Evolutionary conservation across 164 flowering plant species (phyloP).

Genomic region (Vitis rupestris): DNA sequence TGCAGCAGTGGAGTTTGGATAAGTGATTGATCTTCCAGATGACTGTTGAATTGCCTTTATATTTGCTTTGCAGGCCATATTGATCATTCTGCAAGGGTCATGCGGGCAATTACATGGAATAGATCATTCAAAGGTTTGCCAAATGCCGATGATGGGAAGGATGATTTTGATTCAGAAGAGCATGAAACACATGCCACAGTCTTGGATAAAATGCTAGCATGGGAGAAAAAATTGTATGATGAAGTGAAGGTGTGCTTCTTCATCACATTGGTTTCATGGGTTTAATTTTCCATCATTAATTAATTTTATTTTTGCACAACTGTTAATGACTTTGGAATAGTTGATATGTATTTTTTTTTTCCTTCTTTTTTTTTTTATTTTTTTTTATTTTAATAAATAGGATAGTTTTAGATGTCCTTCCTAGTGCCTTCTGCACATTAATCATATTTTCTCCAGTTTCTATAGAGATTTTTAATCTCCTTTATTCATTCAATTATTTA

Average conservation of each 20-base stretch:
- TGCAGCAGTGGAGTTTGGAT: too few species aligned
- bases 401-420: too few species aligned
- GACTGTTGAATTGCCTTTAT: neutral
- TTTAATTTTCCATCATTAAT: too few species aligned
- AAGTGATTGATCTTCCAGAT: neutral
- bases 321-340: neutral
- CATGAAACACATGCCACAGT: conserved; percentile 91
- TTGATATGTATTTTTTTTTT: neutral
- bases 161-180: conserved; percentile 71
- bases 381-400: too few species aligned
- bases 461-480: too few species aligned
- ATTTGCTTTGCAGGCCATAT: conserved; percentile 68
- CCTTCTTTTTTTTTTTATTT: too few species aligned
- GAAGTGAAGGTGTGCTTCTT: conserved; percentile 83
- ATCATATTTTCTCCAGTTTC: too few species aligned
- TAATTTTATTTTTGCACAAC: too few species aligned
- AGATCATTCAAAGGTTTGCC: conserved; percentile 65
- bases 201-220: conserved; percentile 90
- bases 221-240: conserved; percentile 98
- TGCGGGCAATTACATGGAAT: conserved; percentile 99
- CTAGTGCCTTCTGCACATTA: too few species aligned
- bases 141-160: conserved; percentile 56
- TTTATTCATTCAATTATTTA: too few species aligned
- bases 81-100: conserved; percentile 91
- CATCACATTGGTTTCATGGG: neutral